Conservation (phyloP, 2,329 filamentous ascomycete genomes). For the Rhytidhysteron rufulum region DNA sequence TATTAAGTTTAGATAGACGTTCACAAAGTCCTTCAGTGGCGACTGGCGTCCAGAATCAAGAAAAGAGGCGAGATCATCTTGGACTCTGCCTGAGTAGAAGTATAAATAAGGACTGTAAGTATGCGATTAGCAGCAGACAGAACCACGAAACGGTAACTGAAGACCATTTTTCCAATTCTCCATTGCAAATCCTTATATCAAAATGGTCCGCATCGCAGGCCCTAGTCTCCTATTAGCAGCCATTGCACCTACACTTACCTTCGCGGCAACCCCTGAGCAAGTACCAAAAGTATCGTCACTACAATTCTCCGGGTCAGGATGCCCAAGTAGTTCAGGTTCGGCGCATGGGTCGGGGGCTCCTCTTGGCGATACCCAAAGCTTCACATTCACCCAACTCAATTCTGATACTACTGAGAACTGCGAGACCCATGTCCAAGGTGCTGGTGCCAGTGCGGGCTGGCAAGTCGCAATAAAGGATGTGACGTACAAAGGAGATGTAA, state of each 20-base stretch:
- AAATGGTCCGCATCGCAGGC: slow-evolving; percentile 9
- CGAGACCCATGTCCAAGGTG: slow-evolving; percentile 24
- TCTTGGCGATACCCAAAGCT: slow-evolving; percentile 19
- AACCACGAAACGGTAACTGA: not conserved
- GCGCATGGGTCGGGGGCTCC: slow-evolving; percentile 12
- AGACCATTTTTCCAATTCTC: not conserved
- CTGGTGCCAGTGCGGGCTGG: slow-evolving; percentile 22
- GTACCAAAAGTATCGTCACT: slow-evolving; percentile 22
- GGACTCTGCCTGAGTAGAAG: slow-evolving; percentile 1
- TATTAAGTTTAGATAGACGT: not conserved
- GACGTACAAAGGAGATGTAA: slow-evolving; percentile 19
- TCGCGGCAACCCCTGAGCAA: slow-evolving; percentile 15
- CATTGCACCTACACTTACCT: slow-evolving; percentile 10
- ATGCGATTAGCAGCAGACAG: not conserved
- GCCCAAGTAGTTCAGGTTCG: slow-evolving; percentile 22
- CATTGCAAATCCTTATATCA: not conserved
- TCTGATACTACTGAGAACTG: slow-evolving; percentile 22
- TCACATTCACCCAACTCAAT: slow-evolving; percentile 20
- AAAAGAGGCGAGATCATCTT: not conserved
- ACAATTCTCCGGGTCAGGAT: slow-evolving; percentile 24
- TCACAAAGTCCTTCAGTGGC: slow-evolving; percentile 10
- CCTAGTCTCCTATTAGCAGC: slow-evolving; percentile 14
- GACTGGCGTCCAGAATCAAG: slow-evolving; percentile 3
- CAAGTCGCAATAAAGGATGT: slow-evolving; percentile 25
- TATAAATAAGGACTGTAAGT: slow-evolving; percentile 7